A percentile compares a stretch with the other conserved stretches of the same genome.
These are phyloP conservation scores for Thielaviopsis euricoi DNA, from an alignment of 2,329 filamentous ascomycete species.

Conservation along the genomic window DNA sequence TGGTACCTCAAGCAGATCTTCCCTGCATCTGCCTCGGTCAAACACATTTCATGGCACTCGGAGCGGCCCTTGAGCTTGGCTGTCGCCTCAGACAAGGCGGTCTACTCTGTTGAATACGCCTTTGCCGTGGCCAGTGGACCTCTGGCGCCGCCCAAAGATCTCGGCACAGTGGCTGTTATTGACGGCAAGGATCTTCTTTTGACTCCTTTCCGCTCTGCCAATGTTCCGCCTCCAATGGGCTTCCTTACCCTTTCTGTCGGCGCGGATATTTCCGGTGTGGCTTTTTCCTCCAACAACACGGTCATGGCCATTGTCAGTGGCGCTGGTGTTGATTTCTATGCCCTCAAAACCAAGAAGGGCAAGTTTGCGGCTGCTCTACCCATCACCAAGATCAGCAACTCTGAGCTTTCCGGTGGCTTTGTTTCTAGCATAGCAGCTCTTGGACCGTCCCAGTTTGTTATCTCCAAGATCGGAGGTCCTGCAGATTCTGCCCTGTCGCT, in stretches of 20 bases:
- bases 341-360: conserved; percentile 47
- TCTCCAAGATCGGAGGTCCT: not conserved
- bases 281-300: conserved; percentile 48
- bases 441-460: conserved; percentile 1
- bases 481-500: not conserved
- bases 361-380: conserved; percentile 15
- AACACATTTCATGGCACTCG: conserved; percentile 57
- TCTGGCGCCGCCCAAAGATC: conserved; percentile 53
- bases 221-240: conserved; percentile 86
- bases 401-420: not conserved
- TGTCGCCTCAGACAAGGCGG: conserved; percentile 24
- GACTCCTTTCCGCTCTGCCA: conserved; percentile 69
- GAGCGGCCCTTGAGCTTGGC: conserved; percentile 63
- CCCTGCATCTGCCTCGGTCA: conserved; percentile 21
- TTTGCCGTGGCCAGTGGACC: conserved; percentile 55
- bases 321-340: conserved; percentile 48
- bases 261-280: conserved; percentile 54
- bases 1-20: conserved; percentile 96
- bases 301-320: conserved; percentile 58
- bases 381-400: not conserved
- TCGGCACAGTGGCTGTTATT: conserved; percentile 65
- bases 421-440: conserved; percentile 1
- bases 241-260: conserved; percentile 53
- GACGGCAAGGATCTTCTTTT: conserved; percentile 69
- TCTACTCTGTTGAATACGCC: conserved; percentile 36